These are phyloP conservation scores for Aspergillus fijiensis DNA, from an alignment of 2,329 filamentous ascomycete genomes.

Conservation along the genomic window DNA sequence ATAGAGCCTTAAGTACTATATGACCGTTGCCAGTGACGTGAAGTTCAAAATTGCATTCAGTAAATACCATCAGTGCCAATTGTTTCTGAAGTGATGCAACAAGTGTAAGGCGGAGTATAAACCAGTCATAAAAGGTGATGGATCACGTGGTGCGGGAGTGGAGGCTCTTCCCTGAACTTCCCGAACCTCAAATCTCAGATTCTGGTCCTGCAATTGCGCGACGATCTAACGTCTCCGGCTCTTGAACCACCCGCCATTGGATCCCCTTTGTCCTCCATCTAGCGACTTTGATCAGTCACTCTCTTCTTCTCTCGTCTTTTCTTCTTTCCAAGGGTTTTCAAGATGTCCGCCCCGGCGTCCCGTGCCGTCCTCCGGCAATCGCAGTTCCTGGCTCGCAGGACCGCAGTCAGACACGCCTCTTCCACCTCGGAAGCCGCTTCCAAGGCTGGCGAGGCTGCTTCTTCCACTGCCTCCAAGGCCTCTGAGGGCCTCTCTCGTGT, in stretches of 20 bases:
- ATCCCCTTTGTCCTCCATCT: conserved; percentile 33
- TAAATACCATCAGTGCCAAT: too few relatives aligned
- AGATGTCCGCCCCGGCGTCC: conserved; percentile 46
- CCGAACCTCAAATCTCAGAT: conserved; percentile 42
- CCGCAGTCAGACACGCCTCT: conserved; percentile 49
- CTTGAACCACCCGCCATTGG: conserved; percentile 42
- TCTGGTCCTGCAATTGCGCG: conserved; percentile 39
- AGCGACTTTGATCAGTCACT: conserved; percentile 29
- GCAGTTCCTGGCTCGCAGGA: conserved; percentile 48
- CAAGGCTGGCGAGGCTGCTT: conserved; percentile 47
- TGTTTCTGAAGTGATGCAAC: too few relatives aligned
- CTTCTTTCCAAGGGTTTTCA: conserved; percentile 29
- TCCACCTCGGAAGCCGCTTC: conserved; percentile 46
- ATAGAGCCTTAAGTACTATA: too few relatives aligned
- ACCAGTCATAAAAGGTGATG: neutral
- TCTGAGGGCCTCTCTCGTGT: conserved; percentile 80
- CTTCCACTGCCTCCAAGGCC: conserved; percentile 59
- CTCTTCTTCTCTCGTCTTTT: conserved; percentile 28
- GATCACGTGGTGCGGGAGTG: conserved; percentile 19
- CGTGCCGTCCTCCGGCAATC: conserved; percentile 49
- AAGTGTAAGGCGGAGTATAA: neutral
- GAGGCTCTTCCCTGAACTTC: conserved; percentile 41
- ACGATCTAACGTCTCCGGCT: conserved; percentile 29
- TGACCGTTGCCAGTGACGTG: too few relatives aligned
- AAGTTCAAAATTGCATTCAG: too few relatives aligned